A percentile compares a stretch with the other conserved stretches of the same genome.
These are phyloP conservation scores for Metahyphopichia silvanorum DNA, from an alignment of 805 yeast genomes.

Conservation along the genomic window DNA sequence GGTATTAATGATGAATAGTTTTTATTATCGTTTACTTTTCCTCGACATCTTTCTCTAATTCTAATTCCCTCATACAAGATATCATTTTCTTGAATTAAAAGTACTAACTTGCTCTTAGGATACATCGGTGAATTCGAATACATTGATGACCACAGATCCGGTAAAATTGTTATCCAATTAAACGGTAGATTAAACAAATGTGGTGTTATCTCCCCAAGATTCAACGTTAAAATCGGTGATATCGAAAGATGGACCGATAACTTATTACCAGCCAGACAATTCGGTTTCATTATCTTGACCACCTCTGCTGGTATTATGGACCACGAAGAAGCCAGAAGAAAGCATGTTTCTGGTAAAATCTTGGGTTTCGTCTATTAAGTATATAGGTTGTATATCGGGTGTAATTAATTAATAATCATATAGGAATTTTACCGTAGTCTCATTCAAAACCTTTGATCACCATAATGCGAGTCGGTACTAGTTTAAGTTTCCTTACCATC, in stretches of 20 bases:
- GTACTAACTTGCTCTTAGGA: no score
- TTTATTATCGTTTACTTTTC: constrained; percentile 61
- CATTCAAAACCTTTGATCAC: not conserved
- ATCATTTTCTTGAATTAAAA: no score
- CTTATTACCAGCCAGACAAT: constrained; percentile 98
- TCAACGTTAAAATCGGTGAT: constrained; percentile 92
- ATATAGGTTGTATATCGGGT: no score
- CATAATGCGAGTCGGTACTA: constrained; percentile 18
- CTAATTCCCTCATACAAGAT: no score
- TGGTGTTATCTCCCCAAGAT: constrained; percentile 98
- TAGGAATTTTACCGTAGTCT: no score
- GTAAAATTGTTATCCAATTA: constrained; percentile 93
- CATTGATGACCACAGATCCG: constrained; percentile 99
- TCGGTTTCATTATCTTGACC: constrained; percentile 96
- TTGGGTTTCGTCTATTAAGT: constrained; percentile 93
- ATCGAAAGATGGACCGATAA: constrained; percentile 98
- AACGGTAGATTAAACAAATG: constrained; percentile 99
- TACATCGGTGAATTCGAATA: constrained; percentile 98
- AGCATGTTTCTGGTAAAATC: constrained; percentile 98
- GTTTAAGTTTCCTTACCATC: constrained; percentile 31
- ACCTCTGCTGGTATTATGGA: constrained; percentile 99
- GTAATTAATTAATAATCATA: no score
- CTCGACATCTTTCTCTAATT: constrained; percentile 42
- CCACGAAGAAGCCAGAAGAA: constrained; percentile 99
- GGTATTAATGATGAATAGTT: constrained; percentile 36